Evolutionary conservation across 768 basidiomycete genomes (phyloP).

Genomic region (Hygrophorus pudorinus): DNA sequence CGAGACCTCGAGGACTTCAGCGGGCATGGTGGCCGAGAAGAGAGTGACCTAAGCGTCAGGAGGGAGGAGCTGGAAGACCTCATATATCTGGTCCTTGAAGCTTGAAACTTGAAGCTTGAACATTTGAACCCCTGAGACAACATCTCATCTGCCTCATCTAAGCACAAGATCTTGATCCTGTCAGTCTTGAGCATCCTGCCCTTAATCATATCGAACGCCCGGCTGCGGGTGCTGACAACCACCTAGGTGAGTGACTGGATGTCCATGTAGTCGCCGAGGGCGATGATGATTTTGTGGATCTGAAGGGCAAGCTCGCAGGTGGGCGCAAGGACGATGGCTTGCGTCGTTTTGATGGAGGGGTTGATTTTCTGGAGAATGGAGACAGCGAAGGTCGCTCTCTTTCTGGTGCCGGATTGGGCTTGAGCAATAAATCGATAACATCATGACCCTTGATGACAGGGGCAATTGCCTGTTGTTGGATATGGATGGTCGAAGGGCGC

Average conservation of each 20-base stretch:
- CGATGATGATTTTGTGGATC: constrained; percentile 92
- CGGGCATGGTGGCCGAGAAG: no score
- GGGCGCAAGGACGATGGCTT: constrained; percentile 93
- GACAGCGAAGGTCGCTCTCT: constrained; percentile 97
- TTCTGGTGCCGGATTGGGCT: constrained; percentile 98
- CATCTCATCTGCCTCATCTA: constrained; percentile 99
- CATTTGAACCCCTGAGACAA: constrained; percentile 93
- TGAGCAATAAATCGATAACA: constrained; percentile 97
- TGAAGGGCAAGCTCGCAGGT: constrained; percentile 96
- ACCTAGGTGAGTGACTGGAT: constrained; percentile 90
- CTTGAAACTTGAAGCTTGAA: no score
- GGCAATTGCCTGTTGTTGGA: constrained; percentile 95
- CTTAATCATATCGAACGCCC: constrained; percentile 96
- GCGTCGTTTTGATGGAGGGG: constrained; percentile 74
- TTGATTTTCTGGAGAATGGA: constrained; percentile 95
- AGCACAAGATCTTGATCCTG: constrained; percentile 86
- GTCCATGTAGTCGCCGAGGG: no score
- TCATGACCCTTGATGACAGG: constrained; percentile 97
- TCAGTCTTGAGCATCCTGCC: constrained; percentile 80
- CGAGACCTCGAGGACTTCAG: constrained; percentile 97
- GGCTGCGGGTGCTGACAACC: constrained; percentile 93
- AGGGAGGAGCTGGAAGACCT: constrained; percentile 93
- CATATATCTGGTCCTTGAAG: constrained; percentile 98
- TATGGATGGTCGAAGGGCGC: constrained; percentile 97
- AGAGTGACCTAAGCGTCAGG: constrained; percentile 94